Percentiles rank a stretch among this genome's conserved stretches.
phyloP scores from a whole-genome alignment of 345 rosid genomes.

The Moricandia moricandioides region DNA sequence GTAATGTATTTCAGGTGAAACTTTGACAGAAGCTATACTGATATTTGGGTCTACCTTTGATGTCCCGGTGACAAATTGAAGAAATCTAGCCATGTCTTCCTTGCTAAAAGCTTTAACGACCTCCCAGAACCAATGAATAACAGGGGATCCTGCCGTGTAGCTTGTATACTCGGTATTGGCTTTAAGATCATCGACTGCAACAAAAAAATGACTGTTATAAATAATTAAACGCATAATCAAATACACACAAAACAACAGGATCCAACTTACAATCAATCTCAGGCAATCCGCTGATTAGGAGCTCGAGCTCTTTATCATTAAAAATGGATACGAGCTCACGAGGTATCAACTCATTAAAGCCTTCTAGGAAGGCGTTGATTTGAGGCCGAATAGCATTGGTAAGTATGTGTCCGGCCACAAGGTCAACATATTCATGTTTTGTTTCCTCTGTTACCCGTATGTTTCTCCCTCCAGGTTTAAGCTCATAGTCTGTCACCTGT shows the following conservation, averaged over 20 bases:
- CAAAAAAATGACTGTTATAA: neutral
- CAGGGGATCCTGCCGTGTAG: constrained; percentile 73
- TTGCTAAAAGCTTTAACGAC: constrained; percentile 82
- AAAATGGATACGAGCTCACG: constrained; percentile 83
- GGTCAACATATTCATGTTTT: constrained; percentile 95
- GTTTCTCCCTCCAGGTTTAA: constrained; percentile 93
- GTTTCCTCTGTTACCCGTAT: constrained; percentile 95
- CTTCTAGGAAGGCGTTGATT: constrained; percentile 82
- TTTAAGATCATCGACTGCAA: constrained; percentile 75
- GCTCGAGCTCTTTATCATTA: constrained; percentile 98
- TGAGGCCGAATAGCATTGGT: constrained; percentile 98
- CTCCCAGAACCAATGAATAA: constrained; percentile 98
- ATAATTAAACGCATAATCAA: constrained; percentile 27
- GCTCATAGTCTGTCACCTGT: constrained; percentile 96
- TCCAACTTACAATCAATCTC: constrained; percentile 88
- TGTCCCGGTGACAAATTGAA: constrained; percentile 96
- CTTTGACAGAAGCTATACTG: neutral
- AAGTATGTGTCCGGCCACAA: constrained; percentile 91
- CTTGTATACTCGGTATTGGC: constrained; percentile 88
- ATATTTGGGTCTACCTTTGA: constrained; percentile 57
- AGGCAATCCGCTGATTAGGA: constrained; percentile 98
- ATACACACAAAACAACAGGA: neutral
- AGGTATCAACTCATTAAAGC: constrained; percentile 77
- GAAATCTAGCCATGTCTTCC: constrained; percentile 94
- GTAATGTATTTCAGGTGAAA: neutral